Conservation (phyloP, 257 asterid species). For the Salvia splendens region DNA sequence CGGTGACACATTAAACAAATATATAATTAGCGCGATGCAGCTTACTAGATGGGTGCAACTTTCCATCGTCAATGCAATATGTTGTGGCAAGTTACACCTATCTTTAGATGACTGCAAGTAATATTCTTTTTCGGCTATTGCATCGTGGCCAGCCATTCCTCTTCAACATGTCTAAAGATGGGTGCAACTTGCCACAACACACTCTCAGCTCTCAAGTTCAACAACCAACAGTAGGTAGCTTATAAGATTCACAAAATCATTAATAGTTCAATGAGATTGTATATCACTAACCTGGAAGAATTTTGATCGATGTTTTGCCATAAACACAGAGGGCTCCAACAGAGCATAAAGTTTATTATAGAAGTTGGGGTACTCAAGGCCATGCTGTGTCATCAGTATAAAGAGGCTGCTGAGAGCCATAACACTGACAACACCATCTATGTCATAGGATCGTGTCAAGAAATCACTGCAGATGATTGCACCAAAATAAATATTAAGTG, state of each 20-base stretch:
- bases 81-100: too few relatives aligned
- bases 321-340: slow-evolving; percentile 79
- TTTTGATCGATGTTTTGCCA: slow-evolving; percentile 87
- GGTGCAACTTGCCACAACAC: too few relatives aligned
- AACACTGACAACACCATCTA: slow-evolving; percentile 95
- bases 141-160: too few relatives aligned
- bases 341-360: slow-evolving; percentile 84
- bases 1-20: slow-evolving; percentile 18
- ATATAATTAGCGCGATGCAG: slow-evolving; percentile 13
- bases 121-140: too few relatives aligned
- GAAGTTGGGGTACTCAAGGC: slow-evolving; percentile 93
- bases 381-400: slow-evolving; percentile 90
- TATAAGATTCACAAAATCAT: neutral
- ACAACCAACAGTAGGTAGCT: too few relatives aligned
- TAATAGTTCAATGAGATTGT: neutral
- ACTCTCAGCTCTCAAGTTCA: too few relatives aligned
- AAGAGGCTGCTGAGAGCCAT: slow-evolving; percentile 93
- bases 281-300: slow-evolving; percentile 66
- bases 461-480: slow-evolving; percentile 69
- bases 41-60: neutral
- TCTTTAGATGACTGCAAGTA: too few relatives aligned
- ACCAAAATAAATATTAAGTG: slow-evolving; percentile 9
- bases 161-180: too few relatives aligned
- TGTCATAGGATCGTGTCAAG: slow-evolving; percentile 88
- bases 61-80: too few relatives aligned